Evolutionary conservation across 2,329 filamentous ascomycete species (phyloP), one percentile per base, ranked within the genome.

Genomic region (Aspergillus sclerotialis): DNA sequence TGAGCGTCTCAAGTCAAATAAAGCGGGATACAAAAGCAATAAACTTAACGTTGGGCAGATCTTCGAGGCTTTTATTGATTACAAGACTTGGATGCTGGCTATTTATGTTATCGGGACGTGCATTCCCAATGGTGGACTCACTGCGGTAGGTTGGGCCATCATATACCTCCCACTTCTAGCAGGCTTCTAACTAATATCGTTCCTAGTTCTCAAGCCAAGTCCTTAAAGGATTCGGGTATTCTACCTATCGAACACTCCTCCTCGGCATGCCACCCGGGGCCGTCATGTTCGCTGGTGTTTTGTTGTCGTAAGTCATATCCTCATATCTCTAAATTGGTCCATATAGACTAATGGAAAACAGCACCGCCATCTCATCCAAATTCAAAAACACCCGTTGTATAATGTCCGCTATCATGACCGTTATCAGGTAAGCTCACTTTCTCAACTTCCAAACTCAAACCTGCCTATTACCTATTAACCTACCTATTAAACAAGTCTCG

Each of bases 241-340:
- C 43, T 21, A 45, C 52, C 0, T 54, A 68, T n/a, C 50, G 58
- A 18, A 60, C 67, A 0, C 62, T 64, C 2, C 49, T 69, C 0
- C 43, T 68, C 5, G 62, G 66, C 31, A 62, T 65, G 4, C 67
- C 65, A 10, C 63, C 58, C 2, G 65, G 65, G 15, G 64, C 55
- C 2, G 28, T 46, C 3, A 35, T 42, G 4, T 28, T 44, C 18
- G 26, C 34, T 10, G 21, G 25, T 26, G 28, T 35, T 11, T 5
- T 40, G 13, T 13, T 28, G 15, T 32, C 24, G 36, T 36, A 35
- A 27, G 23, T 7, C 27, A 10, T 15, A 15, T 8, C 27, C 27
- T 7, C n/a, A 5, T 5, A 11, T 12, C 8, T 7, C 7, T 9
- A 4, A 3, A 16, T n/a, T n/a, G n/a, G n/a, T n/a, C n/a, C n/a